Conservation (phyloP, 208 protist species). For the Zelonia costaricensis region DNA sequence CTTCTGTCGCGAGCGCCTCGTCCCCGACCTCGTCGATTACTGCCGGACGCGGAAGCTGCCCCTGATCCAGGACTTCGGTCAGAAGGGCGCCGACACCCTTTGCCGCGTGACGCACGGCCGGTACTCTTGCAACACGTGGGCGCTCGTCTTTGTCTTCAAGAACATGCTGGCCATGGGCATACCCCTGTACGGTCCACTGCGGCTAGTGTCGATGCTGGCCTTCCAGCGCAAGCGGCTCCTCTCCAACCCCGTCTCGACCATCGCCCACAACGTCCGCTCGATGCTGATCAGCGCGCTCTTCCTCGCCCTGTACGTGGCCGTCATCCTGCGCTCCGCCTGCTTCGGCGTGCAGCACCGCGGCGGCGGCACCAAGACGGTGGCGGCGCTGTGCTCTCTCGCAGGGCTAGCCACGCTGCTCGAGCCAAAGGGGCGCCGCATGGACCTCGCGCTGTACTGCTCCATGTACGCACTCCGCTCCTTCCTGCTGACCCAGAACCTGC, state of each 20-base stretch:
- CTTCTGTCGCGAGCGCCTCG: conserved; percentile 53
- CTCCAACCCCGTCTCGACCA: conserved; percentile 38
- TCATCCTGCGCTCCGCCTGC: conserved; percentile 62
- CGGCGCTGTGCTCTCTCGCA: conserved; percentile 47
- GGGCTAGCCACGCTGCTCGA: conserved; percentile 79
- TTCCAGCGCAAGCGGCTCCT: conserved; percentile 65
- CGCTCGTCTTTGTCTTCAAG: conserved; percentile 44
- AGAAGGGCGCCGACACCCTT: conserved; percentile 37
- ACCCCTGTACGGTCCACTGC: conserved; percentile 79
- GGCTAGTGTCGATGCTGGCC: conserved; percentile 52
- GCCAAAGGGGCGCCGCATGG: conserved; percentile 78
- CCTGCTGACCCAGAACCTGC: conserved; percentile 69
- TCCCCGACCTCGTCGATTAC: conserved; percentile 71
- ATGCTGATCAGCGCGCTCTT: conserved; percentile 74
- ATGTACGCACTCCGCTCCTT: conserved; percentile 81
- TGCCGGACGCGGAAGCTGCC: conserved; percentile 35
- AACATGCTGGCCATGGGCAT: conserved; percentile 77
- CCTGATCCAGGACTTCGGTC: conserved; percentile 26
- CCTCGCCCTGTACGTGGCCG: conserved; percentile 74
- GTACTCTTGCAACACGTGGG: conserved; percentile 73
- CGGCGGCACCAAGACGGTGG: conserved; percentile 45
- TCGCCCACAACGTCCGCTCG: conserved; percentile 49
- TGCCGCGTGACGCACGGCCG: conserved; percentile 52
- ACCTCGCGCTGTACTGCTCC: conserved; percentile 85
- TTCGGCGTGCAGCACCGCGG: conserved; percentile 59